Evolutionary conservation across 768 basidiomycete species (phyloP).

Genomic region (Tricholoma sp.): DNA sequence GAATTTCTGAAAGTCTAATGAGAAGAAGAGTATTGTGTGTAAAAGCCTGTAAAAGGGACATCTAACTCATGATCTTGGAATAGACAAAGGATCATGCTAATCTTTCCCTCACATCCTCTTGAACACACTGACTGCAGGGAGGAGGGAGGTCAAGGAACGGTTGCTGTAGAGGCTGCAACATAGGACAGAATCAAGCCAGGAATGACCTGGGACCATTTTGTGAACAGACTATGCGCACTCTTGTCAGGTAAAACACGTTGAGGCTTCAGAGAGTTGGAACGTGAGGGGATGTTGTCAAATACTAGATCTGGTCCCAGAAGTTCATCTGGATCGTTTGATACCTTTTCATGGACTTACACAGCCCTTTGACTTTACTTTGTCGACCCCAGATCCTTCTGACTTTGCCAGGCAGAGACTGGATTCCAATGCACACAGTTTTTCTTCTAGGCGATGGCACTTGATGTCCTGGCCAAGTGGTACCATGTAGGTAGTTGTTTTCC

Average conservation of each 20-base stretch:
- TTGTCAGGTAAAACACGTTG: neutral
- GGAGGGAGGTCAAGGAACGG: neutral
- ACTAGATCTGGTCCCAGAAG: neutral
- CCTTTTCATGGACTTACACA: neutral
- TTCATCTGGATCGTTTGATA: neutral
- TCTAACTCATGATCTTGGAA: conserved; percentile 9
- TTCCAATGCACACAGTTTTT: neutral
- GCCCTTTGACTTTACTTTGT: neutral
- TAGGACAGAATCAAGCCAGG: conserved; percentile 4
- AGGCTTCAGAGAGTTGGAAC: neutral
- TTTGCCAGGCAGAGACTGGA: neutral
- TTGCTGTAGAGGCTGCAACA: neutral
- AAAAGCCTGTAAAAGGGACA: neutral
- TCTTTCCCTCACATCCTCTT: neutral
- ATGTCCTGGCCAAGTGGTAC: conserved; percentile 2
- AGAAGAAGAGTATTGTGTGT: neutral
- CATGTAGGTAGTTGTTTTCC: conserved; percentile 5
- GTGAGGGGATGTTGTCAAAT: neutral
- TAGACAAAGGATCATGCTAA: conserved; percentile 7
- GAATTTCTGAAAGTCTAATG: conserved; percentile 14
- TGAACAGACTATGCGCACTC: neutral
- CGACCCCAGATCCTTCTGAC: neutral
- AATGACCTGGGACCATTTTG: conserved; percentile 3
- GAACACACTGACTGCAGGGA: neutral
- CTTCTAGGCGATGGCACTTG: neutral